phyloP scores from a whole-genome alignment of 768 basidiomycete genomes.

The Mycena albidolilacea region DNA sequence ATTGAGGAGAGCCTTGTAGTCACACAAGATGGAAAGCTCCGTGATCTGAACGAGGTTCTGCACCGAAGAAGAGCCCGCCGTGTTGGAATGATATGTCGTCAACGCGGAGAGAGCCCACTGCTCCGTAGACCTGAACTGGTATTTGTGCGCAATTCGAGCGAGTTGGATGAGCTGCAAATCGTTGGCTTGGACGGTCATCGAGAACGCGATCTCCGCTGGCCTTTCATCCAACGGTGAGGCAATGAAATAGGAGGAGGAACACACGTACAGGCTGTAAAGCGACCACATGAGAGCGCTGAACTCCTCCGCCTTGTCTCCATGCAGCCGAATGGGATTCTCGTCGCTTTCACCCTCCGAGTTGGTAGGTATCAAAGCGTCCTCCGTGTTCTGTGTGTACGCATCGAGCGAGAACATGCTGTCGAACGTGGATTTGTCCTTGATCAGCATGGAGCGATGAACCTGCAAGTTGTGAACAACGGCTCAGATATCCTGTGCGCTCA shows the following conservation, averaged over 20 bases:
- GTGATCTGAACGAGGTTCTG: slow-evolving; percentile 65
- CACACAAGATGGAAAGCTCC: slow-evolving; percentile 67
- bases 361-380: slow-evolving; percentile 35
- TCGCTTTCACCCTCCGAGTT: slow-evolving; percentile 63
- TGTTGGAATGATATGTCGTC: slow-evolving; percentile 53
- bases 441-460: slow-evolving; percentile 46
- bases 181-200: slow-evolving; percentile 56
- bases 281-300: slow-evolving; percentile 68
- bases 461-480: slow-evolving; percentile 7
- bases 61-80: slow-evolving; percentile 43
- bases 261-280: slow-evolving; percentile 66
- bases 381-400: slow-evolving; percentile 49
- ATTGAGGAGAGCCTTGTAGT: slow-evolving; percentile 60
- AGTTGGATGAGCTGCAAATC: slow-evolving; percentile 61
- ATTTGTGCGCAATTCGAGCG: slow-evolving; percentile 70
- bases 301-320: slow-evolving; percentile 64
- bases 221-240: slow-evolving; percentile 44
- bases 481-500: slow-evolving; percentile 1
- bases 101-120: slow-evolving; percentile 63
- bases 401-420: slow-evolving; percentile 63
- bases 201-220: slow-evolving; percentile 60
- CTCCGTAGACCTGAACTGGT: slow-evolving; percentile 67
- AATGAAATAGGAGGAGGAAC: not conserved
- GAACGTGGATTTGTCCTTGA: slow-evolving; percentile 62
- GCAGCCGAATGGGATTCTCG: slow-evolving; percentile 64